Base-by-base conservation (phyloP, 176 grass and related monocot genomes). In the Avena sativa region DNA sequence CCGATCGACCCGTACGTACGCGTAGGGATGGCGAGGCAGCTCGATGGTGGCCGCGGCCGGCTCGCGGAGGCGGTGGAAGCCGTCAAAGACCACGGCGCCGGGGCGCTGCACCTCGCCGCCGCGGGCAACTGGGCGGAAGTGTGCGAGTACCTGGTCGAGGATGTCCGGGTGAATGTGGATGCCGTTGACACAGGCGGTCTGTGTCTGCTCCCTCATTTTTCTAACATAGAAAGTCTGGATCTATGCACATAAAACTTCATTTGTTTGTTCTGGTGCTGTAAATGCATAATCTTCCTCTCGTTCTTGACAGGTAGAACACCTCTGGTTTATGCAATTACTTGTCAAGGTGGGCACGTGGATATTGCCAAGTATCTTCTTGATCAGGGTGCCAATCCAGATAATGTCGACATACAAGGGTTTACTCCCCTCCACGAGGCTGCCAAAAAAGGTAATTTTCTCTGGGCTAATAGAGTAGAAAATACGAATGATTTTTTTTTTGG, bases 131-230 rank as follows among this genome's bases (percentile, higher is more conserved):
- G 16, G 57, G 57, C 57, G 57, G 57, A 59, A 59, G 19, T 59
- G 19, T 36, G 28, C 65, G 65, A 38, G 30, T 68, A 68, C 65
- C 65, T 68, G 65, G 65, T 68, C 14, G 65, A 68, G 65, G 65
- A 68, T 36, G 65, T 68, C 65, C 14, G 65, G 65, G 65, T 68
- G 2, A 14, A 68, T 68, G 65, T 68, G 30, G 65, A 68, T 68
- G 65, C 30, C 30, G 0, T 68, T 36, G 2, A 68, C 65, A 21
- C 6, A 36, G 28, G 14, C 65, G 65, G 65, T 68, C 6, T 68
- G 30, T 17, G 30, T 17, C 13, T 67, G 28, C 64, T 67, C 28
- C 34, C 12, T 32, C 3, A 15, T 34, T 34, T 67, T 16, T 65
- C 5, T 67, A 34, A 15, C 1, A 32, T 67, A 66, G 25, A 15